Evolutionary conservation across 306 rosid species (phyloP).

Genomic region (Medicago ruthenica): DNA sequence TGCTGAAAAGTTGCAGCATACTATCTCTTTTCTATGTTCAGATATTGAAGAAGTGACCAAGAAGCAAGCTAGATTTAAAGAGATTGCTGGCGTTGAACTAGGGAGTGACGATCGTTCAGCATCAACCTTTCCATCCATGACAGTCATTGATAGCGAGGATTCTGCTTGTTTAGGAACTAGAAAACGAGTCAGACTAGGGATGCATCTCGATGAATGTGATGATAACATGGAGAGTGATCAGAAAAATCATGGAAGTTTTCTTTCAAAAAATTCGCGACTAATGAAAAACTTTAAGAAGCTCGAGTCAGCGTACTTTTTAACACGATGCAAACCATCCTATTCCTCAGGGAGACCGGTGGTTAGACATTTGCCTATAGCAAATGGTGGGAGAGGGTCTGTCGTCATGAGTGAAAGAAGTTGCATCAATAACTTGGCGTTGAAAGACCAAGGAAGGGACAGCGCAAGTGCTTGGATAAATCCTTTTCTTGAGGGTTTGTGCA

Average conservation of each 20-base stretch:
- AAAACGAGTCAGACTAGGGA: slow-evolving; percentile 74
- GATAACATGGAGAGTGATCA: slow-evolving; percentile 61
- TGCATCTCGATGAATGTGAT: slow-evolving; percentile 62
- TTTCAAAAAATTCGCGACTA: slow-evolving; percentile 71
- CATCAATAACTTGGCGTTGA: slow-evolving; percentile 63
- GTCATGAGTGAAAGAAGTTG: slow-evolving; percentile 73
- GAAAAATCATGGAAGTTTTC: slow-evolving; percentile 55
- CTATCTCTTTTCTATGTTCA: slow-evolving; percentile 79
- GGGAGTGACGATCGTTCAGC: slow-evolving; percentile 58
- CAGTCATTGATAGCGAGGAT: slow-evolving; percentile 61
- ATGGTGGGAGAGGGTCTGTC: slow-evolving; percentile 76
- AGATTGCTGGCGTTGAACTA: slow-evolving; percentile 56
- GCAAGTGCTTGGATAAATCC: slow-evolving; percentile 95
- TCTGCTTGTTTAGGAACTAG: slow-evolving; percentile 66
- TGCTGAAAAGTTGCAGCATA: slow-evolving; percentile 79
- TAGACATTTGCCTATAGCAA: slow-evolving; percentile 64
- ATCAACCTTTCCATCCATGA: slow-evolving; percentile 66
- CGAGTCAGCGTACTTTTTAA: slow-evolving; percentile 82
- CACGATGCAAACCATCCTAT: slow-evolving; percentile 72
- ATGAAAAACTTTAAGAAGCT: slow-evolving; percentile 93
- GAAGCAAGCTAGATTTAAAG: slow-evolving; percentile 68
- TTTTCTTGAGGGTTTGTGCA: slow-evolving; percentile 95
- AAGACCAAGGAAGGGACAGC: slow-evolving; percentile 58
- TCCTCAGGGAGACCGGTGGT: slow-evolving; percentile 51
- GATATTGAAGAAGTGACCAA: slow-evolving; percentile 87